Base-by-base conservation (phyloP, 2,329 filamentous ascomycete species). In the Pezicula radicicola region DNA sequence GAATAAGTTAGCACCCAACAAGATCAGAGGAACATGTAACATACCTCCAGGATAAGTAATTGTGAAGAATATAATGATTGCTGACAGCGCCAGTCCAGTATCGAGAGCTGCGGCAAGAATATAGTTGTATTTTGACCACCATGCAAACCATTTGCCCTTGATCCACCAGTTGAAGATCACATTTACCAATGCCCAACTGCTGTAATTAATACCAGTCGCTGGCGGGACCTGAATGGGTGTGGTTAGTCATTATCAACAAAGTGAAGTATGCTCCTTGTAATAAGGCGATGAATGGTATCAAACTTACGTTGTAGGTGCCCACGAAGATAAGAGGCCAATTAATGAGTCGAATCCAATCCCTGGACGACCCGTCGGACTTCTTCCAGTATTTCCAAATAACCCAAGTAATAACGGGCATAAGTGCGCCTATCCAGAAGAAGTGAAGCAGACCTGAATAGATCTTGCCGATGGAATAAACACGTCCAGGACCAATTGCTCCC, bases 141-240 rank as follows among this genome's bases (percentile, higher is more conserved):
- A 91, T 27, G 72, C 77, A 55, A 82, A 83, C 66, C 81, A 77
- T 13, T 77, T 75, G 62, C 80, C 79, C 67, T 84, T 83, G 64
- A 91, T 80, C 62, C 74, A 77, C 66, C 81, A 83, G 66, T 91
- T 87, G 74, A 90, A 91, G 30, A 87, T 55, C 59, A 81, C 83
- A 28, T 87, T 88, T 3, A 90, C 83, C 51, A 87, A 70, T 16
- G 83, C 85, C 87, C 87, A 91, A 21, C 79, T 78, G 30, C 88
- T 78, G 64, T 89, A 91, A 69, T 89, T 90, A 53, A 91, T 78
- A 0, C 86, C 86, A 0, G 86, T 88, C 1, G 88, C 87, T 0
- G 70, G 70, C 4, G 70, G 70, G 10, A 25, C 25, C 25, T 25
- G 6, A 4, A 25, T 2, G 25, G 6, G 25, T 1, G 25, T 4